A percentile compares a stretch with the other conserved stretches of the same genome.
phyloP scores from a whole-genome alignment of 202 grass and related monocot species.

The Musa balbisiana region DNA sequence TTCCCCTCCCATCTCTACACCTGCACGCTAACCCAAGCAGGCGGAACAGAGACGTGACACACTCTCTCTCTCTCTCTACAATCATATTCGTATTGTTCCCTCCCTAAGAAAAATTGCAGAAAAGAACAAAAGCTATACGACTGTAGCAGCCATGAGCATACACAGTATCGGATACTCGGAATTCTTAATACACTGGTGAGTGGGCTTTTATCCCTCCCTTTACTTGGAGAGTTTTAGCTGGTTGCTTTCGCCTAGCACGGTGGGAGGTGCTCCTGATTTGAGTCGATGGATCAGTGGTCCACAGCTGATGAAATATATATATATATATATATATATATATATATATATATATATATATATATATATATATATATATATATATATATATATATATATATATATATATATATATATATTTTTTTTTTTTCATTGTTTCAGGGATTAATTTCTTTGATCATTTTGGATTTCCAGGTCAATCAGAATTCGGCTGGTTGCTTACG shows the following conservation, averaged over 20 bases:
- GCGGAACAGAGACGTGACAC: background rate
- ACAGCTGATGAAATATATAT: too few relatives aligned
- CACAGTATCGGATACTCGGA: background rate
- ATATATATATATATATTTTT: too few relatives aligned
- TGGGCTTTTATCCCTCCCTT: background rate
- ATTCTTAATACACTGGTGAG: background rate
- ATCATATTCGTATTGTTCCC: background rate
- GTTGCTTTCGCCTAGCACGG: too few relatives aligned
- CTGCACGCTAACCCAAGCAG: conserved; percentile 5
- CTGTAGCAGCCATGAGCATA: background rate
- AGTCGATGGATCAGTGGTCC: too few relatives aligned
- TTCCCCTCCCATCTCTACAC: background rate
- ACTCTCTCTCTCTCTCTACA: background rate
- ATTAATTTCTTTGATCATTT: too few relatives aligned
- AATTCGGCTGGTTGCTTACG: background rate
- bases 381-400: too few relatives aligned
- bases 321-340: too few relatives aligned
- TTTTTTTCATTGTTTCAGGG: too few relatives aligned
- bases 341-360: too few relatives aligned
- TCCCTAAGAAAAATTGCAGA: background rate
- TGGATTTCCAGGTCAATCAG: too few relatives aligned
- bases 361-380: too few relatives aligned
- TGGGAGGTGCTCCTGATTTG: too few relatives aligned
- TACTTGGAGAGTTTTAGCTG: background rate
- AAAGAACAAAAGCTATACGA: background rate